A percentile compares a stretch with the other conserved stretches of the same genome.
Conservation (phyloP, 2,329 filamentous ascomycete species). For the Byssoonygena ceratinophila region DNA sequence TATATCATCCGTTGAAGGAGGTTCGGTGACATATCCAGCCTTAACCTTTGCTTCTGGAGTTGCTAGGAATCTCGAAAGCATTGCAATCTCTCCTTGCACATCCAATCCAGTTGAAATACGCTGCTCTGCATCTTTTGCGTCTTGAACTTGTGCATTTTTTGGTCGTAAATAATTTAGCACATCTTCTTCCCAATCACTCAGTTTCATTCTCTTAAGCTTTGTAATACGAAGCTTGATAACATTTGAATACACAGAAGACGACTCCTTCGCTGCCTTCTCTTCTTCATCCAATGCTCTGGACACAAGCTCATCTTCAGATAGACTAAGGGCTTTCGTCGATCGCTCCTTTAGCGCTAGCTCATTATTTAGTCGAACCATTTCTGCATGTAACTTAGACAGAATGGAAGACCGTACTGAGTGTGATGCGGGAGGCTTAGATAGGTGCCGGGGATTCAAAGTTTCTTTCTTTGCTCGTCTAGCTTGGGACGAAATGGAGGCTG, state of each 20-base stretch:
- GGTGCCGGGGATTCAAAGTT: slow-evolving; percentile 37
- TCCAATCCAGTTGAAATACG: slow-evolving; percentile 58
- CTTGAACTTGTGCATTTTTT: background rate
- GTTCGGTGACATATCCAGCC: slow-evolving; percentile 53
- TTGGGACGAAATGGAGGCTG: background rate
- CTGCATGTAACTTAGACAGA: slow-evolving; percentile 35
- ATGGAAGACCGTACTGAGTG: slow-evolving; percentile 35
- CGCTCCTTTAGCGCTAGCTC: slow-evolving; percentile 27
- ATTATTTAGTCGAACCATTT: slow-evolving; percentile 35
- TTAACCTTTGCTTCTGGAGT: slow-evolving; percentile 24
- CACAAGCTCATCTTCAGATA: slow-evolving; percentile 36
- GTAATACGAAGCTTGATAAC: slow-evolving; percentile 72
- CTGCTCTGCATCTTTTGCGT: slow-evolving; percentile 21
- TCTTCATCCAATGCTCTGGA: slow-evolving; percentile 53
- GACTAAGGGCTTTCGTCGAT: slow-evolving; percentile 26
- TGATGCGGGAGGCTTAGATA: slow-evolving; percentile 35
- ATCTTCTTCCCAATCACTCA: slow-evolving; percentile 60
- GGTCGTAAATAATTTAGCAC: slow-evolving; percentile 35
- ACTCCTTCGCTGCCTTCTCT: slow-evolving; percentile 58
- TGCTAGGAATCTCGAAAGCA: slow-evolving; percentile 36
- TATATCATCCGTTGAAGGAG: slow-evolving; percentile 58
- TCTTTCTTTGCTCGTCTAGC: slow-evolving; percentile 31
- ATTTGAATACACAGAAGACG: slow-evolving; percentile 64
- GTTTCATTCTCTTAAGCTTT: slow-evolving; percentile 62
- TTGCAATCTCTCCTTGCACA: slow-evolving; percentile 51